phyloP scores from a whole-genome alignment of 305 asterid genomes.

The Fraxinus dipetala region DNA sequence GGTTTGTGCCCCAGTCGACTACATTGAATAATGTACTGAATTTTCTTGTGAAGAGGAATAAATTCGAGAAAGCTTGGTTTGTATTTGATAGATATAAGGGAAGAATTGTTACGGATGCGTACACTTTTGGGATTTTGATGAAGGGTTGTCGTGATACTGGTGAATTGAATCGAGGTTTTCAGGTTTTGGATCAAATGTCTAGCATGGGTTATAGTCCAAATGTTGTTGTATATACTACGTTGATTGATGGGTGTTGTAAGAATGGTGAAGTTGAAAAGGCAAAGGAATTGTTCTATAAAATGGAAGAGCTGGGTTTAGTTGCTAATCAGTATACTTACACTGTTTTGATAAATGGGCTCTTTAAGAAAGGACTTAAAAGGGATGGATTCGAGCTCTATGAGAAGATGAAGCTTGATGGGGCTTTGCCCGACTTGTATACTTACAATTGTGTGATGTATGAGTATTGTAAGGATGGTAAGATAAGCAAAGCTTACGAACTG shows the following conservation, averaged over 20 bases:
- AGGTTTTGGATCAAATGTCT: constrained; percentile 36
- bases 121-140: constrained; percentile 67
- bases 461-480: constrained; percentile 38
- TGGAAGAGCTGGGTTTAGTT: constrained; percentile 46
- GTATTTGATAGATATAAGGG: constrained; percentile 42
- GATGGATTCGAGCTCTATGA: constrained; percentile 64
- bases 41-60: constrained; percentile 29
- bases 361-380: constrained; percentile 47
- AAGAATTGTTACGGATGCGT: constrained; percentile 38
- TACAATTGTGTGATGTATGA: constrained; percentile 49
- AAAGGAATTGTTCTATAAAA: constrained; percentile 37
- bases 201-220: constrained; percentile 46
- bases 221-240: constrained; percentile 59
- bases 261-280: constrained; percentile 51
- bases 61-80: constrained; percentile 40
- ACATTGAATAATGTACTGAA: constrained; percentile 46
- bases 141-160: constrained; percentile 63
- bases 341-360: constrained; percentile 57
- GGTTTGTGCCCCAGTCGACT: constrained; percentile 44
- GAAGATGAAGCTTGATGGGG: constrained; percentile 59
- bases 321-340: constrained; percentile 65
- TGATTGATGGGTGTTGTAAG: constrained; percentile 67
- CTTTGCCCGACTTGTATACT: constrained; percentile 57
- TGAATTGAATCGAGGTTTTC: constrained; percentile 46
- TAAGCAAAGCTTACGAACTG: constrained; percentile 40